Evolutionary conservation across 257 asterid species (phyloP).

Genomic region (Solanum tarapatanum): DNA sequence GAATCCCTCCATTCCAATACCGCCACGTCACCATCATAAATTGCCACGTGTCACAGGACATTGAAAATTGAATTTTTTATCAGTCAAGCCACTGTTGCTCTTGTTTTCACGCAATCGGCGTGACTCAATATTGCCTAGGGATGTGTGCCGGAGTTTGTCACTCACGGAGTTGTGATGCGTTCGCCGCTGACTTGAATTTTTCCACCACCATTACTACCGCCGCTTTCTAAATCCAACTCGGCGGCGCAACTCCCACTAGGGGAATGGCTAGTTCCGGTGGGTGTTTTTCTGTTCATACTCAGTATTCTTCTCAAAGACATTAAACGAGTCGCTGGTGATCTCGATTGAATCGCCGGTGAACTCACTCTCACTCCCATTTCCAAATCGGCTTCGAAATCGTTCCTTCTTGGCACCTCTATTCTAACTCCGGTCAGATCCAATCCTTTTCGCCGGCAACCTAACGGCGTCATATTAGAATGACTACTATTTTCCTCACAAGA

Average conservation of each 20-base stretch:
- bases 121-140: background rate
- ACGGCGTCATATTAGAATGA: slow-evolving; percentile 3
- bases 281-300: slow-evolving; percentile 50
- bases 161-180: background rate
- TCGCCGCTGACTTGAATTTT: background rate
- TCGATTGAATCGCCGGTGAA: slow-evolving; percentile 27
- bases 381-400: slow-evolving; percentile 27
- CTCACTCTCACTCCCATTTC: slow-evolving; percentile 14
- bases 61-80: background rate
- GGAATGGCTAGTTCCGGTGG: slow-evolving; percentile 18
- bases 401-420: slow-evolving; percentile 50
- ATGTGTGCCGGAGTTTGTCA: background rate
- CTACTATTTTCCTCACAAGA: slow-evolving; percentile 6
- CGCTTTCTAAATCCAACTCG: slow-evolving; percentile 31
- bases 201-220: background rate
- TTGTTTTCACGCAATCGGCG: background rate
- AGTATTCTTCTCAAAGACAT: slow-evolving; percentile 46
- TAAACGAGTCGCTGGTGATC: slow-evolving; percentile 45
- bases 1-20: background rate
- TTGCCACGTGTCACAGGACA: background rate
- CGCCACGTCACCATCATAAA: background rate
- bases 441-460: slow-evolving; percentile 38
- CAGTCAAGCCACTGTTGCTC: background rate
- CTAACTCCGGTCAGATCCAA: slow-evolving; percentile 32
- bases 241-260: slow-evolving; percentile 23